Evolutionary conservation across 2,329 filamentous ascomycete species (phyloP).

Genomic region (Fusarium pilosicola): DNA sequence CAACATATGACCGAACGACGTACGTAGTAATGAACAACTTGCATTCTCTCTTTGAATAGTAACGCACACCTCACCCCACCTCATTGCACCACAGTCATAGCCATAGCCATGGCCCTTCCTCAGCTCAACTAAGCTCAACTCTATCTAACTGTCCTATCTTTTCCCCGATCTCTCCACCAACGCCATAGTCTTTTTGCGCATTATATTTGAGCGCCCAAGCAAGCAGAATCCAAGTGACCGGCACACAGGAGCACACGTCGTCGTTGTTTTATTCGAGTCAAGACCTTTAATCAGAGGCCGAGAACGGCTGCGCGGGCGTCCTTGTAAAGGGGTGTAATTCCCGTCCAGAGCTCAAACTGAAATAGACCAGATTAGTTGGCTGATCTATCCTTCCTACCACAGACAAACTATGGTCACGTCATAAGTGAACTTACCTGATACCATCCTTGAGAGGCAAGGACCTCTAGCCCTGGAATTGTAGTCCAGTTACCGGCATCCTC

Average conservation of each 20-base stretch:
- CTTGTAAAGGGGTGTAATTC: constrained; percentile 76
- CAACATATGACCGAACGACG: constrained; percentile 1
- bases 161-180: constrained; percentile 15
- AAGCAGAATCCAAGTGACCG: neutral
- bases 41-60: neutral
- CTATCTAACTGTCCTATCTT: neutral
- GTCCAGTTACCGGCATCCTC: constrained; percentile 77
- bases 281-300: constrained; percentile 39
- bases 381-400: neutral
- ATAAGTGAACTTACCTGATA: constrained; percentile 73
- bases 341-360: constrained; percentile 86
- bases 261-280: neutral
- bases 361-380: constrained; percentile 27
- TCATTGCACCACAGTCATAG: neutral
- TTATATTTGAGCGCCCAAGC: neutral
- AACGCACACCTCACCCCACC: neutral
- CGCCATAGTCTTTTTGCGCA: constrained; percentile 8
- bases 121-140: neutral
- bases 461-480: constrained; percentile 87
- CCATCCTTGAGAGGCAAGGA: constrained; percentile 87
- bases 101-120: neutral
- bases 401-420: neutral
- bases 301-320: constrained; percentile 72
- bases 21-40: neutral
- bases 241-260: neutral